Percentiles rank a stretch among this genome's conserved stretches.
Conservation (phyloP, 768 basidiomycete species). For the Chalciporus pseudorubinellus region DNA sequence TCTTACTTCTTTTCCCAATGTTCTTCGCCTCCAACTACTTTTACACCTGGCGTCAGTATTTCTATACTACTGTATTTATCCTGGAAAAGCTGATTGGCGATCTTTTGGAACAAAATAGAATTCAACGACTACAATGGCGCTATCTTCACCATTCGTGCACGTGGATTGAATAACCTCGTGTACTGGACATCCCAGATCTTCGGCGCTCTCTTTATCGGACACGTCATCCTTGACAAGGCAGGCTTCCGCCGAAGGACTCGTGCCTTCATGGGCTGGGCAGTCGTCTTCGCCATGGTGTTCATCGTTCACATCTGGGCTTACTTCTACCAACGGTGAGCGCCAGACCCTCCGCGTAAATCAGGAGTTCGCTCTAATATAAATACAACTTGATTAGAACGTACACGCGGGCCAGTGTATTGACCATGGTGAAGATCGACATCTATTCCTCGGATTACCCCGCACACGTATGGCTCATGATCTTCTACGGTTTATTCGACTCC, state of each 20-base stretch:
- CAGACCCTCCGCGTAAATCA: neutral
- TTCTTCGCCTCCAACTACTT: constrained; percentile 84
- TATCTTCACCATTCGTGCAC: constrained; percentile 75
- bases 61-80: neutral
- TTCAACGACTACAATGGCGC: constrained; percentile 81
- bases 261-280: constrained; percentile 66
- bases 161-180: constrained; percentile 75
- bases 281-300: constrained; percentile 67
- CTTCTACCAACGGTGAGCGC: constrained; percentile 65
- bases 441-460: constrained; percentile 52
- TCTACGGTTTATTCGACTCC: constrained; percentile 75
- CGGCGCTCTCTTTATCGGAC: constrained; percentile 70
- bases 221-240: constrained; percentile 58
- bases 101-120: constrained; percentile 41
- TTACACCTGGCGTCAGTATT: constrained; percentile 72
- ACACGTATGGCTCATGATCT: constrained; percentile 63
- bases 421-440: constrained; percentile 53
- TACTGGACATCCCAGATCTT: constrained; percentile 81
- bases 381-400: constrained; percentile 35
- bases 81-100: neutral
- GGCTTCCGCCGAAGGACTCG: constrained; percentile 59
- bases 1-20: constrained; percentile 80
- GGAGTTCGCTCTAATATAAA: neutral
- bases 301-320: constrained; percentile 75
- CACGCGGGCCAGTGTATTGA: constrained; percentile 50